Evolutionary conservation across 1,284 basidiomycete genomes (phyloP), one percentile per base, ranked within the genome.

Genomic region (Cryptococcus jaspeensis): DNA sequence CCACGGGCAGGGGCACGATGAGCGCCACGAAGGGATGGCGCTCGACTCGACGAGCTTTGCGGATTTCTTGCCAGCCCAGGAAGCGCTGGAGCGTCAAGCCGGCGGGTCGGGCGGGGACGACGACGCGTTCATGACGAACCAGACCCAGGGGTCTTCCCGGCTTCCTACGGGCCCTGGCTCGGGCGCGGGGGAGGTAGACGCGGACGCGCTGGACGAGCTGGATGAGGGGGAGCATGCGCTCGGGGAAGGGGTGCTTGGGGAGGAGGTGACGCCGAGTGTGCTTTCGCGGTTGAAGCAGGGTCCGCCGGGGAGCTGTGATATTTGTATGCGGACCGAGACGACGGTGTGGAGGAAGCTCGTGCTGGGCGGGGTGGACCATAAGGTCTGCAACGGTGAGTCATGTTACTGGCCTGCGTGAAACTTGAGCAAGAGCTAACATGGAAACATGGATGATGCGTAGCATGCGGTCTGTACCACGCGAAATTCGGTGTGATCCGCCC

Each of bases 371-470:
- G 60, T 69, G 22, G 66, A 71, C 18, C 57, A 64, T 22, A 68
- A 71, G 40, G 74, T 76, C 18, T 76, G 74, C 58, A 76, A 76
- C 59, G 62, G 74, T 76, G 61, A 63, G 72, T 70, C n/a, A n/a
- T n/a, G n/a, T n/a, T n/a, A n/a, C n/a, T n/a, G n/a, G n/a, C n/a
- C n/a, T n/a, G n/a, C n/a, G n/a, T n/a, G n/a, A n/a, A n/a, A n/a
- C n/a, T n/a, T 16, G 13, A n/a, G 3, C 7, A 9, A 35, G 23
- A 2, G 36, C 46, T 55, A 18, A 46, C 39, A 7, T 22, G 13
- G 12, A 11, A 37, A 36, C n/a, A n/a, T n/a, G n/a, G n/a, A n/a
- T n/a, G n/a, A n/a, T n/a, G n/a, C n/a, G 23, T 42, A 76, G 74
- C 74, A 1, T 76, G 74, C 44, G 74, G 74, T 4, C 48, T 74